Evolutionary conservation across 2,329 filamentous ascomycete genomes (phyloP).

Genomic region (Neofusicoccum cordaticola): DNA sequence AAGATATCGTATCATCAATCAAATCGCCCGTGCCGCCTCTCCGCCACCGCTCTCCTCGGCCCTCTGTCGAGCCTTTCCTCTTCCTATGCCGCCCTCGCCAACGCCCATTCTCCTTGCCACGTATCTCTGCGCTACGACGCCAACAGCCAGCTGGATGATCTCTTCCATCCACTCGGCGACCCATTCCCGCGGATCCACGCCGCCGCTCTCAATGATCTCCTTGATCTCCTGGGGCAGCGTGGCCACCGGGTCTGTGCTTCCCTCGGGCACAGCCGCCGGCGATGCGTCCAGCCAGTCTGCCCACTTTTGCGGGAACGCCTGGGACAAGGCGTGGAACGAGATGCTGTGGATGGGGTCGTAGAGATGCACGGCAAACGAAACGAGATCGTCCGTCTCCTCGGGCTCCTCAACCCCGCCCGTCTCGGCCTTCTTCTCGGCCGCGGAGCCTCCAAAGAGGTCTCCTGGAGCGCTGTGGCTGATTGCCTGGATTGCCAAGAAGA

Average conservation of each 20-base stretch:
- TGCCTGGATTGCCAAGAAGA: constrained; percentile 94
- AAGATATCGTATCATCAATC: background rate
- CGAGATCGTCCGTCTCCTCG: constrained; percentile 62
- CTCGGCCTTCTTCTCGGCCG: constrained; percentile 57
- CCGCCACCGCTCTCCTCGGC: constrained; percentile 58
- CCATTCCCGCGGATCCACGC: constrained; percentile 93
- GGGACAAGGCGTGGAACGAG: constrained; percentile 77
- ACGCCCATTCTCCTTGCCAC: constrained; percentile 95
- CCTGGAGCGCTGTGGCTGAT: constrained; percentile 62
- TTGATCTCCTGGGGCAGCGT: constrained; percentile 75
- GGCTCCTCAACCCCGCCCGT: constrained; percentile 50
- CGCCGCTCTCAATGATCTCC: constrained; percentile 71
- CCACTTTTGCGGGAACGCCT: constrained; percentile 82
- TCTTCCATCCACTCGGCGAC: constrained; percentile 97
- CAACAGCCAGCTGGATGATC: constrained; percentile 70
- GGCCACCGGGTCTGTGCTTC: constrained; percentile 24
- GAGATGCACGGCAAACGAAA: constrained; percentile 75
- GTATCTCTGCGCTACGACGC: constrained; percentile 89
- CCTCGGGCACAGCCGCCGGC: constrained; percentile 49
- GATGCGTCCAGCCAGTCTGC: constrained; percentile 79
- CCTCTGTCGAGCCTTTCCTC: constrained; percentile 56
- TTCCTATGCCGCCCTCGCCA: constrained; percentile 69
- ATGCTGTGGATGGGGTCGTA: constrained; percentile 90
- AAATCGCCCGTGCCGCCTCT: constrained; percentile 56
- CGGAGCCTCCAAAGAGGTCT: constrained; percentile 63